phyloP scores from a whole-genome alignment of 495 filamentous ascomycete genomes.

The Parathielavia hyrcaniae region DNA sequence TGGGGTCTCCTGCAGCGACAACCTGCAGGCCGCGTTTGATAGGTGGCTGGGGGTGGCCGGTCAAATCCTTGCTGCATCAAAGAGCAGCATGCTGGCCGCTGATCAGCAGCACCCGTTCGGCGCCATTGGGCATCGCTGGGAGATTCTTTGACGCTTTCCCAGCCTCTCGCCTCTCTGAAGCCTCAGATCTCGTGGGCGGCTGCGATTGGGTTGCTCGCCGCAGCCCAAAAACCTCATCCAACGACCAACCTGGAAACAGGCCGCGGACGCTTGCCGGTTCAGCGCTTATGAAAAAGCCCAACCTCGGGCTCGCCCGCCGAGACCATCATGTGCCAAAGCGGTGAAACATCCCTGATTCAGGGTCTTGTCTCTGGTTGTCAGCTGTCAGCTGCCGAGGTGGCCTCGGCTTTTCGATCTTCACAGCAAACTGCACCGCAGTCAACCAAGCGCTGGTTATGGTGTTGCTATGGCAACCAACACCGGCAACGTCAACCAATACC shows the following conservation, averaged over 20 bases:
- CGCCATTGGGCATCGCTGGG: slow-evolving; percentile 24
- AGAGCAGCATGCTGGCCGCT: slow-evolving; percentile 11
- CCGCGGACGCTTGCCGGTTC: not conserved
- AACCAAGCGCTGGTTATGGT: slow-evolving; percentile 16
- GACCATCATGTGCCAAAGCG: not conserved
- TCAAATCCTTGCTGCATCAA: slow-evolving; percentile 25
- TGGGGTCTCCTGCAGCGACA: slow-evolving; percentile 20
- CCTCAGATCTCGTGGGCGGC: slow-evolving; percentile 26
- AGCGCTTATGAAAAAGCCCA: not conserved
- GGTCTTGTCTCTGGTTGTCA: not conserved
- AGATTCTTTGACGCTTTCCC: slow-evolving; percentile 17
- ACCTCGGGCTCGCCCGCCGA: not conserved
- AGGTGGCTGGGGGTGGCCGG: slow-evolving; percentile 21
- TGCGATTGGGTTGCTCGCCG: slow-evolving; percentile 25
- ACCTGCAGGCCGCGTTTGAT: slow-evolving; percentile 15
- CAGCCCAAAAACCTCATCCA: not conserved
- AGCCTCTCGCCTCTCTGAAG: slow-evolving; percentile 22
- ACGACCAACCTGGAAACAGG: not conserved
- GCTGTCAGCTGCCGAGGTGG: slow-evolving; percentile 21
- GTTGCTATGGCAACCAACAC: slow-evolving; percentile 25
- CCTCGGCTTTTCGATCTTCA: slow-evolving; percentile 13
- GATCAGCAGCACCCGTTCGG: slow-evolving; percentile 19
- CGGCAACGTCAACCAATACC: not conserved
- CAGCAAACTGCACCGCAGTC: slow-evolving; percentile 8
- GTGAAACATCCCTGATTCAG: not conserved